Conservation (phyloP, 106 monocot species). For the Allium sativum region DNA sequence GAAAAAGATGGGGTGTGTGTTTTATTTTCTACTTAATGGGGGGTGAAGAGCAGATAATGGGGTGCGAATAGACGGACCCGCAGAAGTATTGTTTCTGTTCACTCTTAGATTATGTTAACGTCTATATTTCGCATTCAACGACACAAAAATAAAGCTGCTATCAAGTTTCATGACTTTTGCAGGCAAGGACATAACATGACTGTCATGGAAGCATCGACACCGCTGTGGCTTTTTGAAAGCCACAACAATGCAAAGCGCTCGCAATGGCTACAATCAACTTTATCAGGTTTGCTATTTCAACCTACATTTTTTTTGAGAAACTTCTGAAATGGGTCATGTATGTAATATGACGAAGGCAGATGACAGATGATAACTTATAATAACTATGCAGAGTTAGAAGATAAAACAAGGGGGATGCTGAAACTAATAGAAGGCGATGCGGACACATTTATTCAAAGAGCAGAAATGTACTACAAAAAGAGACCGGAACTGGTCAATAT, state of each 20-base stretch:
- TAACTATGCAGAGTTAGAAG: constrained; percentile 44
- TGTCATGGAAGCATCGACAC: not conserved
- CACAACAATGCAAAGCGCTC: constrained; percentile 9
- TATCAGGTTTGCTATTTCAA: constrained; percentile 4
- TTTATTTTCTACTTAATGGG: too few species aligned
- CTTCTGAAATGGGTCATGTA: not conserved
- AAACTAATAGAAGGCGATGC: constrained; percentile 68
- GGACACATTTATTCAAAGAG: constrained; percentile 62
- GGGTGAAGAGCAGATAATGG: too few species aligned
- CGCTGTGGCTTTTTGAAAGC: constrained; percentile 13
- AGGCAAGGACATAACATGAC: not conserved
- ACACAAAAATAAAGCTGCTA: too few species aligned
- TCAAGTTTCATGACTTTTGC: too few species aligned
- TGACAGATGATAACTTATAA: too few species aligned
- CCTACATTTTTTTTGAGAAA: too few species aligned
- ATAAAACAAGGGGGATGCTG: constrained; percentile 57
- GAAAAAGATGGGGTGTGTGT: too few species aligned
- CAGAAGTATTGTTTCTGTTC: too few species aligned
- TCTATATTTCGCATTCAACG: too few species aligned
- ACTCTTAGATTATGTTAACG: too few species aligned
- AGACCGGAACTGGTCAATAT: constrained; percentile 57
- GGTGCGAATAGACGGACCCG: too few species aligned
- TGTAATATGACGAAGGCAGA: too few species aligned
- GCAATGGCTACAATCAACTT: constrained; percentile 12
- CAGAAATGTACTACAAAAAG: constrained; percentile 86